phyloP scores from a whole-genome alignment of 371 early-diverging fungal genomes.

The Zopfochytrium polystomum region DNA sequence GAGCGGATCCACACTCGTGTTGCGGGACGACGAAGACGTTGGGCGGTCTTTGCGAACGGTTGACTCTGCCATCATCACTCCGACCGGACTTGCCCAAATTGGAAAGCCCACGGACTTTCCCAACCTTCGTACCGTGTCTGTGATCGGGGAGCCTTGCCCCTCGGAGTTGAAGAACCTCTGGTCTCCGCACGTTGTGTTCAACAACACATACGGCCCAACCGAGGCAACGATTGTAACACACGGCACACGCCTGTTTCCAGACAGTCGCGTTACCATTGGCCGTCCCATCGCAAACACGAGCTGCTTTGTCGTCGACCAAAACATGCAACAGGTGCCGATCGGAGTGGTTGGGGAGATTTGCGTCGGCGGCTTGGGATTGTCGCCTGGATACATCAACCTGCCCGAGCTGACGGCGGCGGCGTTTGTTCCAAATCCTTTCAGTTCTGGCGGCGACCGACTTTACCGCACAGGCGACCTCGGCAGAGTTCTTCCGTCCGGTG shows the following conservation, averaged over 20 bases:
- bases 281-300: slow-evolving; percentile 10
- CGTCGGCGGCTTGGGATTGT: slow-evolving; percentile 23
- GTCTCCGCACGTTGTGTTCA: slow-evolving; percentile 12
- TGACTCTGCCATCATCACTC: slow-evolving; percentile 17
- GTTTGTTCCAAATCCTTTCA: slow-evolving; percentile 23
- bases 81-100: slow-evolving; percentile 24
- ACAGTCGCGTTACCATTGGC: slow-evolving; percentile 9
- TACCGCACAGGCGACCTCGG: slow-evolving; percentile 34
- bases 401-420: slow-evolving; percentile 24
- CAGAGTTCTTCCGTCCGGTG: slow-evolving; percentile 34
- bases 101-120: slow-evolving; percentile 10
- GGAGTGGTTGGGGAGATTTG: slow-evolving; percentile 28
- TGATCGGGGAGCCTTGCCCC: slow-evolving; percentile 24
- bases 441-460: background rate
- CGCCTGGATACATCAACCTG: slow-evolving; percentile 32
- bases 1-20: slow-evolving; percentile 22
- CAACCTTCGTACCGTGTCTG: slow-evolving; percentile 13
- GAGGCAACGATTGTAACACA: slow-evolving; percentile 12
- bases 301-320: slow-evolving; percentile 14
- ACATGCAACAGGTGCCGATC: slow-evolving; percentile 10
- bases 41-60: background rate
- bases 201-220: slow-evolving; percentile 39
- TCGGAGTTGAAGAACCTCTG: slow-evolving; percentile 21
- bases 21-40: slow-evolving; percentile 23
- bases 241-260: background rate